Evolutionary conservation across 257 asterid genomes (phyloP).

Genomic region (Penstemon barbatus): DNA sequence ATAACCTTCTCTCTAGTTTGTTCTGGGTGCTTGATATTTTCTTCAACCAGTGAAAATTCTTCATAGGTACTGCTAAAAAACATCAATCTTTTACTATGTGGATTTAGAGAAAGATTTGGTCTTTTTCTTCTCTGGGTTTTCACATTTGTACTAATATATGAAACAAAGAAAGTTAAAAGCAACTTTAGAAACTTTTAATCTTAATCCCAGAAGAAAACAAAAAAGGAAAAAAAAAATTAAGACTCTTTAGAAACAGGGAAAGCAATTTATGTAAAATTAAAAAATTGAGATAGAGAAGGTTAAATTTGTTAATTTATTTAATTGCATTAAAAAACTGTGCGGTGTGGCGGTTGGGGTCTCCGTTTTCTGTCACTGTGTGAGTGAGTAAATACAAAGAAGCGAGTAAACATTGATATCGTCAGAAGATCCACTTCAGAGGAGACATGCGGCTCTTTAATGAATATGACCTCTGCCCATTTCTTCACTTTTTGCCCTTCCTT

Average conservation of each 20-base stretch:
- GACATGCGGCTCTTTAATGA: constrained; percentile 63
- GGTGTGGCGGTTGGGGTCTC: neutral
- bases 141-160: no score
- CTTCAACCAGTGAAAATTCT: constrained; percentile 77
- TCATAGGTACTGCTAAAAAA: constrained; percentile 47
- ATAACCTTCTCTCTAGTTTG: constrained; percentile 85
- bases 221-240: no score
- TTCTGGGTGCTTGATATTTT: constrained; percentile 66
- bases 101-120: neutral
- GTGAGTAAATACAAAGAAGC: constrained; percentile 17
- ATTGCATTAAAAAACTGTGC: neutral
- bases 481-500: neutral
- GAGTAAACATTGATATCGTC: constrained; percentile 73
- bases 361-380: constrained; percentile 25
- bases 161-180: no score
- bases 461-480: constrained; percentile 38
- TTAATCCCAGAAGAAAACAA: no score
- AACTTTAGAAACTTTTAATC: no score
- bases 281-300: no score
- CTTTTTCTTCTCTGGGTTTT: constrained; percentile 10
- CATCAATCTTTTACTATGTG: constrained; percentile 30
- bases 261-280: no score
- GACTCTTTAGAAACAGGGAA: no score
- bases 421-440: constrained; percentile 87
- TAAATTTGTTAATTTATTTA: neutral